A percentile compares a stretch with the other conserved stretches of the same genome.
phyloP scores from a whole-genome alignment of 306 rosid species.

The Hippophae tibetana region DNA sequence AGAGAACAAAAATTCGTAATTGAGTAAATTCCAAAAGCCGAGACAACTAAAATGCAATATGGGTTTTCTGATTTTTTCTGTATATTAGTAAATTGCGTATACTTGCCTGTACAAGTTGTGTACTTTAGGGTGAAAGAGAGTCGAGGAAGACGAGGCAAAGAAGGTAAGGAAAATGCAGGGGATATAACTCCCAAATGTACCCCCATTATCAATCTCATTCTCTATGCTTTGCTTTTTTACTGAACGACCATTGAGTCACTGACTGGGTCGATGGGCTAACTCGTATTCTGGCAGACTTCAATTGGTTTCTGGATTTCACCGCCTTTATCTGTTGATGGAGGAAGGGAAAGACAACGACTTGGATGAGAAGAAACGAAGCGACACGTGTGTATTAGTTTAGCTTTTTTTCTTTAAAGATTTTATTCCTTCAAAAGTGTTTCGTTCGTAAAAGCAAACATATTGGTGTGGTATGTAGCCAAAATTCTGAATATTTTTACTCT shows the following conservation, averaged over 20 bases:
- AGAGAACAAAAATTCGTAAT: constrained; percentile 1
- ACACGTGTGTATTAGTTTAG: no score
- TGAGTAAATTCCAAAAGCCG: neutral
- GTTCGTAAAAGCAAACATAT: no score
- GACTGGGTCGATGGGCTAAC: constrained; percentile 5
- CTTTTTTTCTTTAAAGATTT: no score
- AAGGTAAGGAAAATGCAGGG: constrained; percentile 35
- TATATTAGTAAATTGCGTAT: neutral
- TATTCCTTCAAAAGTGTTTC: no score
- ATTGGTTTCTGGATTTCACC: constrained; percentile 3
- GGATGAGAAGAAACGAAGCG: no score
- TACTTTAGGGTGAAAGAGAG: constrained; percentile 33
- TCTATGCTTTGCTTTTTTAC: neutral
- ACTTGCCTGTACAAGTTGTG: constrained; percentile 46
- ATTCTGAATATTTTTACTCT: no score
- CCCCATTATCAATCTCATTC: constrained; percentile 23
- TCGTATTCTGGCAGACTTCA: neutral
- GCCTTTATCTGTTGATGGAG: neutral
- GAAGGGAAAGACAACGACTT: no score
- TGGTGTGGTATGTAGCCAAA: no score
- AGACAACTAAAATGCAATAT: constrained; percentile 6
- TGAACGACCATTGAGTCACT: neutral
- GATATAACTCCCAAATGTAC: constrained; percentile 40
- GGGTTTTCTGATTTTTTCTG: neutral
- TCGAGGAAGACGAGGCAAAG: constrained; percentile 32